These are phyloP conservation scores for Macrolepiota dolichaula DNA, from an alignment of 768 basidiomycete species.

Conservation along the genomic window DNA sequence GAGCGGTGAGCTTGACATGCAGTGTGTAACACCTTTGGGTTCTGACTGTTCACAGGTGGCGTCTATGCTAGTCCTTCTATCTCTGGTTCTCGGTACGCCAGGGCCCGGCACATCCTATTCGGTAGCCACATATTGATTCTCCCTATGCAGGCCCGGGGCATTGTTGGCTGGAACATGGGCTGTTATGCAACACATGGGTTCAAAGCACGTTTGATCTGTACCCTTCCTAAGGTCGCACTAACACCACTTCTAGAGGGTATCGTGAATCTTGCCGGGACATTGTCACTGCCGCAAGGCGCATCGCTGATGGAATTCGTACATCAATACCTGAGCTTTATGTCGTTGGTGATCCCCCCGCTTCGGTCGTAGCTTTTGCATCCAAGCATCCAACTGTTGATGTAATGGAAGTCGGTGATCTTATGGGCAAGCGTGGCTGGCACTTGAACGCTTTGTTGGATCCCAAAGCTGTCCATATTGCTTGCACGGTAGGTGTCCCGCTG, in stretches of 20 bases:
- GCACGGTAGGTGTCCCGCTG: slow-evolving; percentile 60
- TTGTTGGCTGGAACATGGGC: slow-evolving; percentile 96
- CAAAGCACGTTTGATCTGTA: slow-evolving; percentile 52
- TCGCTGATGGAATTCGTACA: slow-evolving; percentile 60
- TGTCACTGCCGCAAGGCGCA: slow-evolving; percentile 66
- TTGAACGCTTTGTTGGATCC: slow-evolving; percentile 80
- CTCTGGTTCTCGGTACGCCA: slow-evolving; percentile 79
- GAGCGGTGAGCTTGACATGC: slow-evolving; percentile 49
- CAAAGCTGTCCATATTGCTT: slow-evolving; percentile 87
- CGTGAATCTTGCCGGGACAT: slow-evolving; percentile 81
- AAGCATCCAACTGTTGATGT: slow-evolving; percentile 61
- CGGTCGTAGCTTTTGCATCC: slow-evolving; percentile 86
- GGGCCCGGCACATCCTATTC: background rate
- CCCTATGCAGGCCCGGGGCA: slow-evolving; percentile 70
- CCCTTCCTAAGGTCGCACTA: background rate
- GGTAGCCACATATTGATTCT: background rate
- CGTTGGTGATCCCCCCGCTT: slow-evolving; percentile 85
- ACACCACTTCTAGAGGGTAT: slow-evolving; percentile 62
- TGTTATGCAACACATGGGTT: slow-evolving; percentile 90
- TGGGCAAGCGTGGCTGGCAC: slow-evolving; percentile 88
- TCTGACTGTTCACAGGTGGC: slow-evolving; percentile 50
- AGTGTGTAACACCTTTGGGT: background rate
- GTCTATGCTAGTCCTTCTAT: slow-evolving; percentile 89
- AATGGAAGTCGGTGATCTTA: slow-evolving; percentile 88
- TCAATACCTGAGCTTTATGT: slow-evolving; percentile 84